A percentile compares a stretch with the other conserved stretches of the same genome.
Conservation (phyloP, 2,329 filamentous ascomycete species). For the Alternaria angustiovoidea region DNA sequence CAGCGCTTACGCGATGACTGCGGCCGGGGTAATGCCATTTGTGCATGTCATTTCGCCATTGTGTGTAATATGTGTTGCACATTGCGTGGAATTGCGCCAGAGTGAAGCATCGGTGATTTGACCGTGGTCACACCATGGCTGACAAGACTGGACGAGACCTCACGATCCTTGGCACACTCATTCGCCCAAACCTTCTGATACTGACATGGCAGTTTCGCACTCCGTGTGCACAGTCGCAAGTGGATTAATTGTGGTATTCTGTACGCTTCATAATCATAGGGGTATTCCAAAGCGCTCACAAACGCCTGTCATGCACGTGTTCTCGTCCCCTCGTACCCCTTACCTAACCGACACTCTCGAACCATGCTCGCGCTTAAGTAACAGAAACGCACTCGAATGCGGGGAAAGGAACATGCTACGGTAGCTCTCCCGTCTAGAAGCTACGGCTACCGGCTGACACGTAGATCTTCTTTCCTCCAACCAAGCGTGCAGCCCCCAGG, state of each 20-base stretch:
- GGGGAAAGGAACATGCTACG: constrained; percentile 44
- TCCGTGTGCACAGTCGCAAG: constrained; percentile 4
- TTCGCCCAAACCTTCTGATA: background rate
- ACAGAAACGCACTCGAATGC: constrained; percentile 48
- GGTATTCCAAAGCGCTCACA: constrained; percentile 45
- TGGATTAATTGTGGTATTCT: constrained; percentile 21
- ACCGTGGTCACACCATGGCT: constrained; percentile 28
- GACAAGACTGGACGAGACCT: constrained; percentile 25
- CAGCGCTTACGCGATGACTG: constrained; percentile 9
- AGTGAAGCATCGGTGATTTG: constrained; percentile 5
- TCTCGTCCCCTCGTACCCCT: constrained; percentile 23
- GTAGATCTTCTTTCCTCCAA: constrained; percentile 28
- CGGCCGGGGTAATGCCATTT: background rate
- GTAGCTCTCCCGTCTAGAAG: constrained; percentile 41
- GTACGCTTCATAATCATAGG: constrained; percentile 38
- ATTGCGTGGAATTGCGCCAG: constrained; percentile 18
- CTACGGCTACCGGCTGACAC: constrained; percentile 32
- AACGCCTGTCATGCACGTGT: constrained; percentile 46
- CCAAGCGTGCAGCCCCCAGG: constrained; percentile 29
- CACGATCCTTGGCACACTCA: constrained; percentile 44
- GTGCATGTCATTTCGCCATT: constrained; percentile 29
- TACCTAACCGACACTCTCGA: constrained; percentile 21
- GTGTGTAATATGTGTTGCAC: constrained; percentile 30
- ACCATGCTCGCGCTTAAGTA: constrained; percentile 38
- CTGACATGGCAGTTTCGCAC: background rate